Evolutionary conservation across 345 rosid species (phyloP).

Genomic region (Populus tremula): DNA sequence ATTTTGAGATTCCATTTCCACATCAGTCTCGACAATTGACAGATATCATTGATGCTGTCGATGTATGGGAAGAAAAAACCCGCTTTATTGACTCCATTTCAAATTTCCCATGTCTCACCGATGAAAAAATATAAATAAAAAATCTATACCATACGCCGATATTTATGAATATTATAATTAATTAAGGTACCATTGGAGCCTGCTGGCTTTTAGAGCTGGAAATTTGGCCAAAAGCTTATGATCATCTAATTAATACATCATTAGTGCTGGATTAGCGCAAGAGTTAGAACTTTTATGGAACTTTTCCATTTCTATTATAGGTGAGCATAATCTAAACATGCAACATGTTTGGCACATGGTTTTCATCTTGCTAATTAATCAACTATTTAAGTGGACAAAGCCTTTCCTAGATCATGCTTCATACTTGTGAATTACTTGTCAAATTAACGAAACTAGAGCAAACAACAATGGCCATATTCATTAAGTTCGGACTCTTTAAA

Average conservation of each 20-base stretch:
- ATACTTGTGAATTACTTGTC: too few species aligned
- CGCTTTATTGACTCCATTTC: slow-evolving; percentile 10
- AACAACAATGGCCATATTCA: neutral
- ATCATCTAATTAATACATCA: neutral
- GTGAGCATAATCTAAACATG: neutral
- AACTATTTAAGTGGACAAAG: neutral
- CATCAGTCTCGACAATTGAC: slow-evolving; percentile 9
- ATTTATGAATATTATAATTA: neutral
- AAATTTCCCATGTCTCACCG: neutral
- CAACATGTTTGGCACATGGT: neutral
- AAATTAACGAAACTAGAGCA: neutral
- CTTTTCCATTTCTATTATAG: neutral
- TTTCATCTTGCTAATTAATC: neutral
- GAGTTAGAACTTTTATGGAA: neutral
- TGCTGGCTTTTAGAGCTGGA: neutral
- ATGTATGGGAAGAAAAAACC: slow-evolving; percentile 1
- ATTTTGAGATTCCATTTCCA: slow-evolving; percentile 16
- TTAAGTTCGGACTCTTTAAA: too few species aligned
- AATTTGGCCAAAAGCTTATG: neutral
- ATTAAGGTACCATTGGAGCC: neutral
- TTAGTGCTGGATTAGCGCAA: neutral
- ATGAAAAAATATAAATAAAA: neutral
- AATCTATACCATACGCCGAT: neutral
- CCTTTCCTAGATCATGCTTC: too few species aligned
- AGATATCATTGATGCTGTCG: slow-evolving; percentile 16